phyloP scores from a whole-genome alignment of 768 basidiomycete species.

The Pulveroboletus frians region DNA sequence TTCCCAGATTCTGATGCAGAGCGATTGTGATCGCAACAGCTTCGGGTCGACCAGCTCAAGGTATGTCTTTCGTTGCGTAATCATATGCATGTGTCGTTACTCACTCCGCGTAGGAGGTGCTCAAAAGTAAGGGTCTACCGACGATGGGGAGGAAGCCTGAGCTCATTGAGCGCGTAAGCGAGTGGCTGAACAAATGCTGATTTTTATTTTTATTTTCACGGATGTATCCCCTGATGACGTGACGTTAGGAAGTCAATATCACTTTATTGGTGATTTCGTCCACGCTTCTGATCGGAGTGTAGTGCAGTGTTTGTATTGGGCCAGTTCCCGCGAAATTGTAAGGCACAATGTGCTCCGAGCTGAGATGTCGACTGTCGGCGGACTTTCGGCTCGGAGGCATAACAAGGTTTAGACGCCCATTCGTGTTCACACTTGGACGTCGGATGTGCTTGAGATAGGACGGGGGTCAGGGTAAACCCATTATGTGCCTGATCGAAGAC shows the following conservation, averaged over 20 bases:
- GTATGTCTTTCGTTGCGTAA: slow-evolving; percentile 33
- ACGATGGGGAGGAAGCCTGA: slow-evolving; percentile 71
- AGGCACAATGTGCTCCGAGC: not conserved
- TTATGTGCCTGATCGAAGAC: not conserved
- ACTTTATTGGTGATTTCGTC: not conserved
- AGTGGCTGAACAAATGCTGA: slow-evolving; percentile 50
- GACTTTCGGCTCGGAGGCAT: not conserved
- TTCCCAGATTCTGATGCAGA: slow-evolving; percentile 5
- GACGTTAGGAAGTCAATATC: not conserved
- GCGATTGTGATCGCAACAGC: slow-evolving; percentile 36
- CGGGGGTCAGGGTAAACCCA: not conserved
- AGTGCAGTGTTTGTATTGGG: too few species aligned
- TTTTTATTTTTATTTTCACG: not conserved
- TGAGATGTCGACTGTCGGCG: not conserved
- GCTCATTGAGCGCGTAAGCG: slow-evolving; percentile 57
- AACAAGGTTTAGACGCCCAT: not conserved
- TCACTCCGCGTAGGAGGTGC: slow-evolving; percentile 51
- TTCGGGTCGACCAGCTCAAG: slow-evolving; percentile 76
- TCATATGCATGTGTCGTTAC: not conserved
- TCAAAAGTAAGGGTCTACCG: slow-evolving; percentile 58
- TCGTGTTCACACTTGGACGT: not conserved
- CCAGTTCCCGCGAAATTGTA: not conserved
- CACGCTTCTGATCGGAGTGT: slow-evolving; percentile 2
- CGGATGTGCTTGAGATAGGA: not conserved
- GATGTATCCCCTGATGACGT: not conserved